A percentile compares a stretch with the other conserved stretches of the same genome.
phyloP scores from a whole-genome alignment of 2,329 filamentous ascomycete genomes.

The Verticillium dahliae region DNA sequence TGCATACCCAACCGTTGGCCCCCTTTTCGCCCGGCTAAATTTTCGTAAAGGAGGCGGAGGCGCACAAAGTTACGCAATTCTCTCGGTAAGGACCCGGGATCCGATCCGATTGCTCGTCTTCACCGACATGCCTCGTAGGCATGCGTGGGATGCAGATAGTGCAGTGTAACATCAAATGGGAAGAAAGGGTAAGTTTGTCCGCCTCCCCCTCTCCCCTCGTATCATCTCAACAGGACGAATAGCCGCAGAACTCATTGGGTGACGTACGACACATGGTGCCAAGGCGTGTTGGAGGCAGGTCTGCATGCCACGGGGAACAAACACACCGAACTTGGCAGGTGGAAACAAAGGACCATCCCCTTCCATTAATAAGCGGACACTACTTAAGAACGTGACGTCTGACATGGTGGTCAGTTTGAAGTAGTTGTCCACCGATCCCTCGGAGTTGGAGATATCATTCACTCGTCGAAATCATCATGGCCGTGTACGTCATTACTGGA shows the following conservation, averaged over 20 bases:
- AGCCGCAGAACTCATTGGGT: not conserved
- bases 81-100: not conserved
- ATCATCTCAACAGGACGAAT: not conserved
- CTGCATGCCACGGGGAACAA: not conserved
- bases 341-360: not conserved
- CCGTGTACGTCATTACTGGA: constrained; percentile 13
- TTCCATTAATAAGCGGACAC: not conserved
- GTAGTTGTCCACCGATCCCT: not conserved
- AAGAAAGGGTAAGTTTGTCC: not conserved
- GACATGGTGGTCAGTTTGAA: not conserved
- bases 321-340: not conserved
- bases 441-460: too few species aligned
- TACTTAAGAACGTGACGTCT: not conserved
- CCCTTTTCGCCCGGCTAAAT: not conserved
- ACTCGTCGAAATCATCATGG: constrained; percentile 4
- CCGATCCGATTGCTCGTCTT: not conserved
- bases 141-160: not conserved
- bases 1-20: not conserved
- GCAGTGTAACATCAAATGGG: not conserved
- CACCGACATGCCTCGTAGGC: not conserved
- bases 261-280: not conserved
- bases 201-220: not conserved
- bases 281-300: not conserved
- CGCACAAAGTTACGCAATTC: not conserved
- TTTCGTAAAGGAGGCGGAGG: not conserved